A percentile compares a stretch with the other conserved stretches of the same genome.
Evolutionary conservation across 2,329 filamentous ascomycete genomes (phyloP).

Genomic region (Chaetomium strumarium): DNA sequence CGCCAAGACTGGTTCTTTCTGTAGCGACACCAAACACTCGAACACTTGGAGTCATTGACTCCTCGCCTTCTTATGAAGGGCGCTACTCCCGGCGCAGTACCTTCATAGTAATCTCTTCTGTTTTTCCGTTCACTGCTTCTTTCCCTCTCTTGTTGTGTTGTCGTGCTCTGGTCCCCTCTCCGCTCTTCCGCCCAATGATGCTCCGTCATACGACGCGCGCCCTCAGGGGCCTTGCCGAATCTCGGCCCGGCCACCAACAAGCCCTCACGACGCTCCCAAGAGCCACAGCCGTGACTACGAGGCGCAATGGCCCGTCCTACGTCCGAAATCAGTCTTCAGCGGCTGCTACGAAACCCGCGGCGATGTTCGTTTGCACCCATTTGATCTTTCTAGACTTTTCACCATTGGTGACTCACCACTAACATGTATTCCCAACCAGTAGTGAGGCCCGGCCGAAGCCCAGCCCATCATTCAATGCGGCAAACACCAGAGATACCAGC

Average conservation of each 20-base stretch:
- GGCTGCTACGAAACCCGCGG: conserved; percentile 41
- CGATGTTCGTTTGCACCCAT: conserved; percentile 43
- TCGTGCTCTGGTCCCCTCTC: conserved; percentile 16
- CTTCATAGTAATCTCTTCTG: background rate
- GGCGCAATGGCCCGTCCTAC: conserved; percentile 37
- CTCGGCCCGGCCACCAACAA: conserved; percentile 33
- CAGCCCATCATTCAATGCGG: conserved; percentile 54
- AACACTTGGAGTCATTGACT: no score
- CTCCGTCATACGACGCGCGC: conserved; percentile 45
- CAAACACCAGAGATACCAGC: conserved; percentile 40
- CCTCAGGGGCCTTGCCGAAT: conserved; percentile 38
- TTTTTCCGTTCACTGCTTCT: conserved; percentile 1
- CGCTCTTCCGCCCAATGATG: conserved; percentile 33
- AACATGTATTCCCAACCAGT: conserved; percentile 22
- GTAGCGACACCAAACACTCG: no score
- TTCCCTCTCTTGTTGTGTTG: conserved; percentile 1
- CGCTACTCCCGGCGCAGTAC: no score
- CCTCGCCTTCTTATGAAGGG: no score
- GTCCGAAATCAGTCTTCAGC: conserved; percentile 47
- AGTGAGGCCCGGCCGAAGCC: conserved; percentile 55
- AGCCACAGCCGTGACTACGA: conserved; percentile 31
- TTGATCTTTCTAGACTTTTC: background rate
- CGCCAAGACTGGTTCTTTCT: no score
- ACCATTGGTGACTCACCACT: conserved; percentile 25
- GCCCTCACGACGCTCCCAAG: conserved; percentile 37